Percentiles rank a stretch among this genome's conserved stretches.
These are phyloP conservation scores for Talaromyces amestolkiae DNA, from an alignment of 2,329 filamentous ascomycete species.

Conservation along the genomic window DNA sequence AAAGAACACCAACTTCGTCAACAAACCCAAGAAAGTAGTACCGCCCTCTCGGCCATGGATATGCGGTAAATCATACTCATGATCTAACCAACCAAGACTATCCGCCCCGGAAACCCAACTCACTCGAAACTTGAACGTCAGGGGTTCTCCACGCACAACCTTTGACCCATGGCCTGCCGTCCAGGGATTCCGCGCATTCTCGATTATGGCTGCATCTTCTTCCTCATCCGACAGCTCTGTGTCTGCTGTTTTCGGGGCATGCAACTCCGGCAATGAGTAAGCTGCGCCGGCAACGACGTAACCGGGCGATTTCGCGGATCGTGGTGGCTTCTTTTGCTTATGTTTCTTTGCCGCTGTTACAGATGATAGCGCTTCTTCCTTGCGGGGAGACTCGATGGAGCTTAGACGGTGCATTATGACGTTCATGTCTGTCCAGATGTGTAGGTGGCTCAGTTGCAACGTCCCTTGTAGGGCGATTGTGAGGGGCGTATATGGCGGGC, in stretches of 20 bases:
- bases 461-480: conserved; percentile 88
- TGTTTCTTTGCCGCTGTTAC: conserved; percentile 55
- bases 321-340: conserved; percentile 35
- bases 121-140: conserved; percentile 76
- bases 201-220: conserved; percentile 46
- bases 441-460: conserved; percentile 82
- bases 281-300: conserved; percentile 84
- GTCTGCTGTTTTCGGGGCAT: conserved; percentile 33
- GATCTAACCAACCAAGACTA: conserved; percentile 38
- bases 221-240: conserved; percentile 23
- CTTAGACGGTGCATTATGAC: conserved; percentile 68
- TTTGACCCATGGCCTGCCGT: conserved; percentile 54
- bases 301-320: conserved; percentile 50
- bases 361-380: conserved; percentile 26
- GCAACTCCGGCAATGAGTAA: conserved; percentile 75
- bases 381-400: conserved; percentile 28
- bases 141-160: conserved; percentile 80
- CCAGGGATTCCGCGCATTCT: conserved; percentile 47
- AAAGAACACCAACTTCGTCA: conserved; percentile 37
- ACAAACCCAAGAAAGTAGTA: conserved; percentile 21
- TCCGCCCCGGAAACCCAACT: conserved; percentile 62
- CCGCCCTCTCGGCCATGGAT: background rate
- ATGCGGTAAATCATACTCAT: conserved; percentile 20
- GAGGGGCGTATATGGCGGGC: conserved; percentile 62
- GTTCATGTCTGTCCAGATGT: conserved; percentile 86